Evolutionary conservation across 768 basidiomycete genomes (phyloP).

Genomic region (Fistulinella prunicolor): DNA sequence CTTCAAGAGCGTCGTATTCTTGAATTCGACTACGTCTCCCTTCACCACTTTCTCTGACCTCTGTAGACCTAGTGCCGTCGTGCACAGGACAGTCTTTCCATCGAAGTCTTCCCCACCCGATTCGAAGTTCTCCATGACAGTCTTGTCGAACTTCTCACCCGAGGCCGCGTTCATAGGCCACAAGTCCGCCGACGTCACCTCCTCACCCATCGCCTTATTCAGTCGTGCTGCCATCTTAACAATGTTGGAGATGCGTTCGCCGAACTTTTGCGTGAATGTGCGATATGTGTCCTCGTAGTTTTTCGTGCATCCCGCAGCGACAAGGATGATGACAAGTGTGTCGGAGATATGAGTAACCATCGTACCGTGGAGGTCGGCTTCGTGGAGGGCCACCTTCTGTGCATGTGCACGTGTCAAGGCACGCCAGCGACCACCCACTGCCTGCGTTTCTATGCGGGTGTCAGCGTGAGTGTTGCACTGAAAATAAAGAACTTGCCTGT

Average conservation of each 20-base stretch:
- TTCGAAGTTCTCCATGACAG: conserved; percentile 48
- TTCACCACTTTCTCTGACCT: conserved; percentile 35
- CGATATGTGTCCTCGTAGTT: conserved; percentile 32
- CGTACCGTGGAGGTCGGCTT: conserved; percentile 30
- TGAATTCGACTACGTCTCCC: conserved; percentile 46
- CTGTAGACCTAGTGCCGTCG: conserved; percentile 53
- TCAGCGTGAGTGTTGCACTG: neutral
- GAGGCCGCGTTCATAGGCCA: conserved; percentile 46
- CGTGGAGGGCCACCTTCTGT: conserved; percentile 30
- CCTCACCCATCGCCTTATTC: conserved; percentile 54
- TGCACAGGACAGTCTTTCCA: conserved; percentile 44
- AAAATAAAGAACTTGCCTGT: conserved; percentile 33
- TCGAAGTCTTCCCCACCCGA: conserved; percentile 9
- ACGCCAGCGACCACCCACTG: conserved; percentile 54
- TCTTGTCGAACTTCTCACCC: conserved; percentile 39
- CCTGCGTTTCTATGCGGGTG: conserved; percentile 42
- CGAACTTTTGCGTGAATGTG: conserved; percentile 32
- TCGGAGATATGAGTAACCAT: conserved; percentile 46
- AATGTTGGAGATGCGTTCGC: conserved; percentile 34
- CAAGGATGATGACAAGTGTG: conserved; percentile 41
- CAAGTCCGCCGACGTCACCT: conserved; percentile 54
- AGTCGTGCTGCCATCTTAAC: conserved; percentile 32
- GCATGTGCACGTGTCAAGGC: conserved; percentile 50
- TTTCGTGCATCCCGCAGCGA: conserved; percentile 39
- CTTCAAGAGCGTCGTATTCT: conserved; percentile 46